These are phyloP conservation scores for Ammopiptanthus mongolicus DNA, from an alignment of 306 rosid species.

Conservation along the genomic window DNA sequence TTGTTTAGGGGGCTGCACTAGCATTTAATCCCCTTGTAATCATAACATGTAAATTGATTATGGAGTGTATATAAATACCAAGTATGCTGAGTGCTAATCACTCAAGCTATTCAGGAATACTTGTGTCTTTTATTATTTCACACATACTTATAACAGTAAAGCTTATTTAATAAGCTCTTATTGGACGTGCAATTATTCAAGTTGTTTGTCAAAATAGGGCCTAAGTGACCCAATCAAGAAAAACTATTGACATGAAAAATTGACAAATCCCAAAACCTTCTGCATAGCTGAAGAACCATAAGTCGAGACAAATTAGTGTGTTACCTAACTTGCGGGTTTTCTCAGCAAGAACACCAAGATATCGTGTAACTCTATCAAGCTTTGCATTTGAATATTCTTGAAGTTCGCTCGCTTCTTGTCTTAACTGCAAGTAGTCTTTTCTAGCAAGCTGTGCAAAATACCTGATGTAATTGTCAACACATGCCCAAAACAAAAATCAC, in stretches of 20 bases:
- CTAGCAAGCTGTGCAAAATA: slow-evolving; percentile 72
- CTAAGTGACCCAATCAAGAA: neutral
- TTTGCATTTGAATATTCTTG: slow-evolving; percentile 92
- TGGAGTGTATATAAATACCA: too few species aligned
- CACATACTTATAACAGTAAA: neutral
- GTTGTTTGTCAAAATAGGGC: neutral
- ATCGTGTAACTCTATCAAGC: slow-evolving; percentile 84
- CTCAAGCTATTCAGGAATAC: too few species aligned
- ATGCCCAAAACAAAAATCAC: neutral
- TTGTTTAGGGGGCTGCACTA: too few species aligned
- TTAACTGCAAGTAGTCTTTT: slow-evolving; percentile 77
- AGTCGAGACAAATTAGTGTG: slow-evolving; percentile 15
- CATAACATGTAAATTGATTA: too few species aligned
- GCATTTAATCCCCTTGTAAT: too few species aligned
- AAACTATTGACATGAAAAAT: neutral
- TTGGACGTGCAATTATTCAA: neutral
- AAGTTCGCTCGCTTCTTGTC: slow-evolving; percentile 91
- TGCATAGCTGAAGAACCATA: slow-evolving; percentile 11
- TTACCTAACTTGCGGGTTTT: slow-evolving; percentile 79
- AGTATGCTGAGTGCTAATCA: too few species aligned
- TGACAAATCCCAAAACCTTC: neutral
- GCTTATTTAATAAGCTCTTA: neutral
- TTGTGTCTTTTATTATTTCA: too few species aligned
- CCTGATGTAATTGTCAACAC: slow-evolving; percentile 23
- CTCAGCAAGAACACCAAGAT: slow-evolving; percentile 92